Percentiles rank a stretch among this genome's conserved stretches.
Evolutionary conservation across 352 stramenopile species (phyloP).

Genomic region (Phytophthora tentaculata): DNA sequence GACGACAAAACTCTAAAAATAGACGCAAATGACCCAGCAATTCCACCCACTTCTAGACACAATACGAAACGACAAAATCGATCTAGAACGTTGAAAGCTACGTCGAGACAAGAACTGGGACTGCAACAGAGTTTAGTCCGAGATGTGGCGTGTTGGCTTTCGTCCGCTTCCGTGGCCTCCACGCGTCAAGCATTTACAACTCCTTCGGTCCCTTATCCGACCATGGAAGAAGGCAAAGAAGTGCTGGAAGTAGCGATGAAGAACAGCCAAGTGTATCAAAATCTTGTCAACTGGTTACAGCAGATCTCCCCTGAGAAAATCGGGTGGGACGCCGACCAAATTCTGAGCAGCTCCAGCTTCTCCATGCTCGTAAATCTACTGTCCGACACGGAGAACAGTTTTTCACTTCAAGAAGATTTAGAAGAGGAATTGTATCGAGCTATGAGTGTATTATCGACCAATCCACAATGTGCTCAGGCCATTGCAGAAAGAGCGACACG

Average conservation of each 20-base stretch:
- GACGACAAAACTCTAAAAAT: constrained; percentile 28
- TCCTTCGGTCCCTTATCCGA: constrained; percentile 16
- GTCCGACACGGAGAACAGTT: constrained; percentile 33
- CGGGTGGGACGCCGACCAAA: constrained; percentile 49
- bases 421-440: constrained; percentile 58
- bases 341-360: constrained; percentile 71
- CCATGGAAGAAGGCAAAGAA: constrained; percentile 21
- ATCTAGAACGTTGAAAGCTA: constrained; percentile 37
- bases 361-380: constrained; percentile 66
- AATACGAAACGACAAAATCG: constrained; percentile 26
- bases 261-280: constrained; percentile 44
- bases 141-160: constrained; percentile 73
- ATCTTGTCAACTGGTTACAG: constrained; percentile 54
- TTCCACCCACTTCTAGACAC: background rate
- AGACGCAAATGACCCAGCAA: constrained; percentile 3
- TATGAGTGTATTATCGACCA: constrained; percentile 56
- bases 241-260: constrained; percentile 20
- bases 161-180: constrained; percentile 63
- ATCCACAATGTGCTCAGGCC: constrained; percentile 55
- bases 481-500: constrained; percentile 69
- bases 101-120: constrained; percentile 62
- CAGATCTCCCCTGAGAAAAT: constrained; percentile 39
- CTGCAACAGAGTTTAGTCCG: constrained; percentile 75
- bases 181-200: constrained; percentile 62
- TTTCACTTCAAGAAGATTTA: constrained; percentile 47